A percentile compares a stretch with the other conserved stretches of the same genome.
phyloP scores from a whole-genome alignment of 129 eudicot species.

The Rutidosis leptorrhynchoides region DNA sequence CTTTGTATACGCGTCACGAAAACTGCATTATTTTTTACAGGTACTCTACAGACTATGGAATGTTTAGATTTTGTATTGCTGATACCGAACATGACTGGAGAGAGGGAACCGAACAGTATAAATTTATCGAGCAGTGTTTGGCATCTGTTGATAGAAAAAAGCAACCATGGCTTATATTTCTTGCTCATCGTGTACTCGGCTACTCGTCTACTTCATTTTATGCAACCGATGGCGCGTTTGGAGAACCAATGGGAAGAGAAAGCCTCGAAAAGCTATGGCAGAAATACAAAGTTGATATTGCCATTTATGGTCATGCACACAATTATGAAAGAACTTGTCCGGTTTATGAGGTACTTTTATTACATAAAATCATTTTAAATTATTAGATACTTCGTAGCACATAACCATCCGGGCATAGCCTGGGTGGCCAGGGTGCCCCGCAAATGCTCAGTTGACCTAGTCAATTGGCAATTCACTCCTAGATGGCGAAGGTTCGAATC shows the following conservation, averaged over 20 bases:
- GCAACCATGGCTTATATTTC: slow-evolving; percentile 76
- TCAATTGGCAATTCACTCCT: no score
- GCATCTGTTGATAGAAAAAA: slow-evolving; percentile 68
- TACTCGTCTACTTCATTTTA: slow-evolving; percentile 58
- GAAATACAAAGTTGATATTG: slow-evolving; percentile 74
- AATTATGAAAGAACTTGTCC: slow-evolving; percentile 80
- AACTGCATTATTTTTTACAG: slow-evolving; percentile 30
- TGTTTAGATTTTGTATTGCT: slow-evolving; percentile 79
- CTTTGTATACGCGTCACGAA: neutral
- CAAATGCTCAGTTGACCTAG: no score
- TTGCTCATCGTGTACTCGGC: slow-evolving; percentile 70
- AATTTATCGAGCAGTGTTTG: slow-evolving; percentile 63
- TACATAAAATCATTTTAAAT: neutral
- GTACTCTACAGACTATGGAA: slow-evolving; percentile 72
- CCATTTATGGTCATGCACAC: slow-evolving; percentile 72
- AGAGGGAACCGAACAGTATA: slow-evolving; percentile 72
- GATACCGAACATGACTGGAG: slow-evolving; percentile 86
- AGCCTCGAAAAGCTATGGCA: slow-evolving; percentile 74
- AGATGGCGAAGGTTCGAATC: no score
- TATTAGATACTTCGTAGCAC: neutral
- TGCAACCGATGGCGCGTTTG: slow-evolving; percentile 49
- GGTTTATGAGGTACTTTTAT: slow-evolving; percentile 49
- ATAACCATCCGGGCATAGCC: no score
- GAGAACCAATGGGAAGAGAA: slow-evolving; percentile 72
- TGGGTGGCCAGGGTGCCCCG: no score